Evolutionary conservation across 228 moss, liverwort and hornwort genomes (phyloP).

Genomic region (Sphagnum fallax): DNA sequence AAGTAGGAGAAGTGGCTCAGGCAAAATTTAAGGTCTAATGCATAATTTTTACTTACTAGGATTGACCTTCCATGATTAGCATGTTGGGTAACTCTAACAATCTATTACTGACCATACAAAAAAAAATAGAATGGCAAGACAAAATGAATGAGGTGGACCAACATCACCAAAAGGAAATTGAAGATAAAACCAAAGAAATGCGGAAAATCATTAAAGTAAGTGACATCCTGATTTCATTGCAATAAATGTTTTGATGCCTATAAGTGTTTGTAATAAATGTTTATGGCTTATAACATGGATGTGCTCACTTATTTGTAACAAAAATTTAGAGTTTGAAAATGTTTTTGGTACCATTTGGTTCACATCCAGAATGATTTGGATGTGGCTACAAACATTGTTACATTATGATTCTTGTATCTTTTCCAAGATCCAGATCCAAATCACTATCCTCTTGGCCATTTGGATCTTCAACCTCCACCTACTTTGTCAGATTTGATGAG

Average conservation of each 20-base stretch:
- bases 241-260: neutral
- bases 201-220: conserved; percentile 88
- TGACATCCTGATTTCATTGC: neutral
- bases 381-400: too few species aligned
- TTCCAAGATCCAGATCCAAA: too few species aligned
- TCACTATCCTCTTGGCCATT: too few species aligned
- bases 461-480: too few species aligned
- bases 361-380: too few species aligned
- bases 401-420: too few species aligned
- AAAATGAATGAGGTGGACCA: conserved; percentile 94
- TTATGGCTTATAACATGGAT: too few species aligned
- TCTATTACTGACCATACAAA: conserved; percentile 89
- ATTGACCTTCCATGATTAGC: neutral
- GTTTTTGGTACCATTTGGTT: too few species aligned
- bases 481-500: too few species aligned
- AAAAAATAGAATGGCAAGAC: conserved; percentile 98
- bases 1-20: neutral
- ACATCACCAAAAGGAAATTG: conserved; percentile 96
- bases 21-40: neutral
- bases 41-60: neutral
- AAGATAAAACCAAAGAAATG: conserved; percentile 93
- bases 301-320: too few species aligned
- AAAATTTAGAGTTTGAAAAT: too few species aligned
- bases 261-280: too few species aligned
- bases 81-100: conserved; percentile 87